Evolutionary conservation across 805 yeast genomes (phyloP).

Genomic region (Yamadazyma scolyti): DNA sequence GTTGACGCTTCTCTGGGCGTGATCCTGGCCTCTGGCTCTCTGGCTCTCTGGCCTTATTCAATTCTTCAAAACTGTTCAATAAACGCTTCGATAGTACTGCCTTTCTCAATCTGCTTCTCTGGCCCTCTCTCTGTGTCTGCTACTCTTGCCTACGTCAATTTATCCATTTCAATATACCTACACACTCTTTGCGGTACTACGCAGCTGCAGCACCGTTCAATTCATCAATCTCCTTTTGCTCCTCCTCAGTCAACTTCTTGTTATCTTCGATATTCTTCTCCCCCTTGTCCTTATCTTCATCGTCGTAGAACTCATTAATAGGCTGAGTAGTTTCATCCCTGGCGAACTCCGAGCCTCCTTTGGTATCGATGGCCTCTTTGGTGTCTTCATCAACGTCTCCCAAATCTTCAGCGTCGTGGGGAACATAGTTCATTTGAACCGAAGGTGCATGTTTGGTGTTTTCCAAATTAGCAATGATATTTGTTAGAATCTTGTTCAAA

Average conservation of each 20-base stretch:
- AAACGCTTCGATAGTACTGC: too few species aligned
- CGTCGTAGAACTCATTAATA: slow-evolving; percentile 75
- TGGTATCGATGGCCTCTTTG: slow-evolving; percentile 73
- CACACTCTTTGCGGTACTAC: too few species aligned
- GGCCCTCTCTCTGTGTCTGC: too few species aligned
- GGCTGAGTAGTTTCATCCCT: slow-evolving; percentile 71
- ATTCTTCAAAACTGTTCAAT: too few species aligned
- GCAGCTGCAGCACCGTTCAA: slow-evolving; percentile 31
- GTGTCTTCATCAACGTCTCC: slow-evolving; percentile 88
- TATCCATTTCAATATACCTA: not conserved
- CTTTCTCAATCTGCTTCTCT: too few species aligned
- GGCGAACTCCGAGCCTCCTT: slow-evolving; percentile 87
- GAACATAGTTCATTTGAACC: slow-evolving; percentile 87
- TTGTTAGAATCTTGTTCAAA: slow-evolving; percentile 75
- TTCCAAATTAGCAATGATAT: slow-evolving; percentile 74
- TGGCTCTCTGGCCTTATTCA: too few species aligned
- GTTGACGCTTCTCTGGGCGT: slow-evolving; percentile 15
- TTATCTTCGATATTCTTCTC: slow-evolving; percentile 23
- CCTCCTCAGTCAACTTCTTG: slow-evolving; percentile 20
- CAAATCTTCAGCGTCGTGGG: slow-evolving; percentile 80
- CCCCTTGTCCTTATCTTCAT: slow-evolving; percentile 46
- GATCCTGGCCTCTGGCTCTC: too few species aligned
- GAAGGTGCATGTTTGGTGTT: slow-evolving; percentile 96
- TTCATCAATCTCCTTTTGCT: slow-evolving; percentile 33
- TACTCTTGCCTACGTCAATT: too few species aligned